These are phyloP conservation scores for Lactifluus rugatus DNA, from an alignment of 768 basidiomycete species.

Conservation along the genomic window DNA sequence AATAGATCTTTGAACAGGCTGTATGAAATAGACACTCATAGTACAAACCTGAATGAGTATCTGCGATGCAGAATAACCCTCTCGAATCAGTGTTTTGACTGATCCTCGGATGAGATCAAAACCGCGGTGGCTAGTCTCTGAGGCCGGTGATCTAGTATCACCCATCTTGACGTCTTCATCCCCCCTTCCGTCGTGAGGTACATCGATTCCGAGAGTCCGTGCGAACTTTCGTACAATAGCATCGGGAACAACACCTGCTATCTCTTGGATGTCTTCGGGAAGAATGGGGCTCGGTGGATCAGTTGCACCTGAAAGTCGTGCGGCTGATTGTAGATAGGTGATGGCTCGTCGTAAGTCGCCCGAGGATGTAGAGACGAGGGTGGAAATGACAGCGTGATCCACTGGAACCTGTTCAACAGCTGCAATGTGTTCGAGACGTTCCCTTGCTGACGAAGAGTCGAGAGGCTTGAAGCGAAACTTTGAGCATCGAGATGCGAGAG, in stretches of 20 bases:
- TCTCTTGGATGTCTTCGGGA: constrained; percentile 81
- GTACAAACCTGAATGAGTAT: constrained; percentile 70
- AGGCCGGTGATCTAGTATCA: constrained; percentile 15
- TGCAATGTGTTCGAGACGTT: constrained; percentile 75
- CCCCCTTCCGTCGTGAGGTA: constrained; percentile 27
- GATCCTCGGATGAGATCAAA: constrained; percentile 59
- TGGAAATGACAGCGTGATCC: constrained; percentile 47
- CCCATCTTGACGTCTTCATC: constrained; percentile 43
- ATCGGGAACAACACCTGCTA: constrained; percentile 89
- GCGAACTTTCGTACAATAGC: constrained; percentile 61
- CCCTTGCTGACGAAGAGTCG: constrained; percentile 63
- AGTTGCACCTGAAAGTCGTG: constrained; percentile 71
- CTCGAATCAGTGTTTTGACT: constrained; percentile 68
- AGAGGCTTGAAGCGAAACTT: constrained; percentile 98
- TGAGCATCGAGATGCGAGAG: constrained; percentile 95
- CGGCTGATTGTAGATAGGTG: constrained; percentile 94
- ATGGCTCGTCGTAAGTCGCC: constrained; percentile 96
- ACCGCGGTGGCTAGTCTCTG: constrained; percentile 27
- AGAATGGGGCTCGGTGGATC: constrained; percentile 67
- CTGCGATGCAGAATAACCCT: constrained; percentile 90
- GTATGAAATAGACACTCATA: constrained; percentile 19
- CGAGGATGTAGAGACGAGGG: constrained; percentile 70
- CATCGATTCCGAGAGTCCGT: constrained; percentile 60
- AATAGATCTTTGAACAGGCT: constrained; percentile 16
- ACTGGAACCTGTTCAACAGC: constrained; percentile 58